Evolutionary conservation across 2,329 filamentous ascomycete genomes (phyloP), one percentile per base, ranked within the genome.

Genomic region (Aspergillus ibericus): DNA sequence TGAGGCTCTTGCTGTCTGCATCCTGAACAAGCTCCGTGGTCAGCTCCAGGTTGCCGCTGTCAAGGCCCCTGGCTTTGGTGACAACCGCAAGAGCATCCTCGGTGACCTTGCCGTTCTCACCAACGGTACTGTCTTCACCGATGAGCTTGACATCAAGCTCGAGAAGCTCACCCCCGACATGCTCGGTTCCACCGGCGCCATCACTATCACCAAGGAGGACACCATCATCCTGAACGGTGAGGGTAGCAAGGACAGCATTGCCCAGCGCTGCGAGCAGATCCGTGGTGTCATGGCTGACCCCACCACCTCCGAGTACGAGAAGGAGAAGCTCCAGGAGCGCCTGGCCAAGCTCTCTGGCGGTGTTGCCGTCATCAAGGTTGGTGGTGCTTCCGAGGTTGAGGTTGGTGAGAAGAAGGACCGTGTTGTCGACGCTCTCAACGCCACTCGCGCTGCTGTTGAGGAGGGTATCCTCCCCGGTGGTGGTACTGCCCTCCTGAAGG

Each of bases 321-420:
- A 97, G 87, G 95, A 99, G 90, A 99, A 99, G 88, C 91, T 99
- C 66, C 95, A 98, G 83, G 95, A 99, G 85, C 95, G 95, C 82
- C 91, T 99, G 62, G 95, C 95, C 70, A 99, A 99, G 88, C 91
- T 99, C 68, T 98, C 95, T 68, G 95, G 95, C 66, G 95, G 95
- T 85, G 95, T 99, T 71, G 95, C 95, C 70, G 95, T 99, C 80
- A 98, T 99, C 86, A 97, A 96, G 87, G 95, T 99, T 64, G 95
- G 95, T 72, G 95, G 95, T 78, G 86, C 93, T 65, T 98, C 93
- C 64, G 95, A 99, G 82, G 93, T 99, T 66, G 95, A 99, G 85
- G 95, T 99, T 58, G 90, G 93, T 68, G 95, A 99, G 88, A 99
- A 99, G 92, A 99, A 99, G 88, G 95, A 99, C 80, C 92, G 95